Evolutionary conservation across 78 protist genomes (phyloP).

Genomic region (Pigoraptor vietnamica): DNA sequence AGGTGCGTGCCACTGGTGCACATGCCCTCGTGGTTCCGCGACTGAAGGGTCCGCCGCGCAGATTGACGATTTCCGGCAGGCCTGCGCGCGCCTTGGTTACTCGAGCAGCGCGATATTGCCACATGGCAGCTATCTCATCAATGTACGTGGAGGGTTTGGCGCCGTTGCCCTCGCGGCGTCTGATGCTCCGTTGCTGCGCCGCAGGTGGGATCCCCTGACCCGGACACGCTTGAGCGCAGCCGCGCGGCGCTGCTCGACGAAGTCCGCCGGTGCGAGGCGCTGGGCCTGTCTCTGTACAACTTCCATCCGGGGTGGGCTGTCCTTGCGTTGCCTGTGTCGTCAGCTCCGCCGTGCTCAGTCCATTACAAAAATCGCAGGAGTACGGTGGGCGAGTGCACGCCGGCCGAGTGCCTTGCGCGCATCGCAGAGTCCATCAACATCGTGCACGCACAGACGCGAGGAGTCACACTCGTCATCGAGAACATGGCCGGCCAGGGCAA

Average conservation of each 20-base stretch:
- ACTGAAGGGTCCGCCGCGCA: neutral
- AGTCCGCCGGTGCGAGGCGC: constrained; percentile 24
- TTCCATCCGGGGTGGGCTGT: constrained; percentile 57
- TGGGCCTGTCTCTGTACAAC: constrained; percentile 39
- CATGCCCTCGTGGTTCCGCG: neutral
- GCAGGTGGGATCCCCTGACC: constrained; percentile 8
- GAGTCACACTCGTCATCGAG: constrained; percentile 35
- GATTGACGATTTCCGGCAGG: constrained; percentile 1
- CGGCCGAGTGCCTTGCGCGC: constrained; percentile 14
- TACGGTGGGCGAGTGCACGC: neutral
- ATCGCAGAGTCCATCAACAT: constrained; percentile 34
- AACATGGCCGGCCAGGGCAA: constrained; percentile 44
- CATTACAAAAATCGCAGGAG: too few relatives aligned
- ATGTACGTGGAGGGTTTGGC: constrained; percentile 42
- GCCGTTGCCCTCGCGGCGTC: too few relatives aligned
- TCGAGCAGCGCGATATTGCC: constrained; percentile 27
- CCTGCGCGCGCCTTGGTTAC: neutral
- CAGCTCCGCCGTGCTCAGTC: too few relatives aligned
- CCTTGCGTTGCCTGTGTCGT: neutral
- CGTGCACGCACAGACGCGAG: constrained; percentile 8
- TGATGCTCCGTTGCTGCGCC: too few relatives aligned
- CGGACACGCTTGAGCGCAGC: constrained; percentile 11
- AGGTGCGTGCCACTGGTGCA: neutral
- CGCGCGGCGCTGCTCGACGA: constrained; percentile 31
- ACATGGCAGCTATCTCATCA: constrained; percentile 49